Evolutionary conservation across 2,329 filamentous ascomycete genomes (phyloP).

Genomic region (Ilyonectria destructans): DNA sequence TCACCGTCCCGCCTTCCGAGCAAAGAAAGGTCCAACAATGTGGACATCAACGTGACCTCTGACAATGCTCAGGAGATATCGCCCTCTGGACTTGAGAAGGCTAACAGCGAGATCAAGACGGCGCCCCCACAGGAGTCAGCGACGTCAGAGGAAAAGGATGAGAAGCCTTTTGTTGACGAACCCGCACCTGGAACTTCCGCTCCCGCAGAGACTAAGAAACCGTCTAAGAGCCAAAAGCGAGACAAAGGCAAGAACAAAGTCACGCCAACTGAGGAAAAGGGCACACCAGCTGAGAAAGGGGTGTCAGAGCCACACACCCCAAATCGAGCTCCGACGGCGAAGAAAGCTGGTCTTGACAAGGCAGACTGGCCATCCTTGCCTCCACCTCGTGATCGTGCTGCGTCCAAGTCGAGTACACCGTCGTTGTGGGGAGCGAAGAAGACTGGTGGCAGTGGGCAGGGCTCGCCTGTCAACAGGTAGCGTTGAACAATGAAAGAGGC

Average conservation of each 20-base stretch:
- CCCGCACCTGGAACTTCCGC: background rate
- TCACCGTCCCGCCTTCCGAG: slow-evolving; percentile 38
- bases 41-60: background rate
- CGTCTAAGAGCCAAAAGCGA: slow-evolving; percentile 35
- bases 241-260: slow-evolving; percentile 38
- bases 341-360: slow-evolving; percentile 39
- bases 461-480: slow-evolving; percentile 34
- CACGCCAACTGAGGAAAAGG: background rate
- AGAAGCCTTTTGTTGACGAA: slow-evolving; percentile 13
- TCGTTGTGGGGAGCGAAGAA: slow-evolving; percentile 42
- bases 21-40: background rate
- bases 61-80: background rate
- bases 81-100: slow-evolving; percentile 16
- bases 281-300: slow-evolving; percentile 2
- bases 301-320: slow-evolving; percentile 34
- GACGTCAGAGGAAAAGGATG: slow-evolving; percentile 15
- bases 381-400: slow-evolving; percentile 45
- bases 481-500: background rate
- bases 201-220: slow-evolving; percentile 31
- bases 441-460: slow-evolving; percentile 18
- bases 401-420: slow-evolving; percentile 41
- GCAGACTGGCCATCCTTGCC: slow-evolving; percentile 50
- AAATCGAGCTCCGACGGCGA: slow-evolving; percentile 19
- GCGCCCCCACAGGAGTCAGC: background rate
- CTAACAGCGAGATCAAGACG: slow-evolving; percentile 17